Percentiles rank a stretch among this genome's conserved stretches.
Conservation (phyloP, 1,139 yeast genomes). For the Kodamaea derodonti region DNA sequence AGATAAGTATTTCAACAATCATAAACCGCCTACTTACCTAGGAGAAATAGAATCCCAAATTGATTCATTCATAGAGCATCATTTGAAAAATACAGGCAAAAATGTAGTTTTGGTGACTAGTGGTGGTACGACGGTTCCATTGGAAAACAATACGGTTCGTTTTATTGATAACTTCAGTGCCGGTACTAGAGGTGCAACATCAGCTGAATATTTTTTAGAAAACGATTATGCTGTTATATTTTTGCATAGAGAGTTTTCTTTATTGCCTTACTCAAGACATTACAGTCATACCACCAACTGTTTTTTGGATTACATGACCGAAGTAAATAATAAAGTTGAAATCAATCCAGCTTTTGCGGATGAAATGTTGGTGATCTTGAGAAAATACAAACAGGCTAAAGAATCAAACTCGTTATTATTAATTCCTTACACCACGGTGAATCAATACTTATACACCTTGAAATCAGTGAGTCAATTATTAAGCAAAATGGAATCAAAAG, state of each 20-base stretch:
- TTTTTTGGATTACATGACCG: constrained; percentile 78
- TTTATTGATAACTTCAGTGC: constrained; percentile 97
- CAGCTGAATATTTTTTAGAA: constrained; percentile 86
- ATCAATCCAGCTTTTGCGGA: constrained; percentile 60
- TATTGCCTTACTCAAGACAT: constrained; percentile 86
- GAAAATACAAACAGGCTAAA: constrained; percentile 61
- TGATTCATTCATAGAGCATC: constrained; percentile 53
- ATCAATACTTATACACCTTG: constrained; percentile 85
- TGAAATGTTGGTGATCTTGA: constrained; percentile 60
- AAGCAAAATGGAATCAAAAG: constrained; percentile 48
- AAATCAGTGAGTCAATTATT: constrained; percentile 62
- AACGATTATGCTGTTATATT: constrained; percentile 89
- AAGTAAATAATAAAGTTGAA: constrained; percentile 48
- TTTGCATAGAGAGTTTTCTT: constrained; percentile 85
- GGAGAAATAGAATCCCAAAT: constrained; percentile 57
- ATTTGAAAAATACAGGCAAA: constrained; percentile 35
- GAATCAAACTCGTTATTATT: constrained; percentile 57
- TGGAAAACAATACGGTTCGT: constrained; percentile 93
- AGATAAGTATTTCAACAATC: constrained; percentile 66
- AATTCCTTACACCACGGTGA: constrained; percentile 91
- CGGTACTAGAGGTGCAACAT: constrained; percentile 95
- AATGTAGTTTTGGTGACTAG: constrained; percentile 80
- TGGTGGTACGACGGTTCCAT: constrained; percentile 98
- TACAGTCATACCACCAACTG: constrained; percentile 83
- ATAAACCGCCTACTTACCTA: constrained; percentile 72